Evolutionary conservation across 768 basidiomycete genomes (phyloP), one percentile per base, ranked within the genome.

Genomic region (Lentinula detonsa): DNA sequence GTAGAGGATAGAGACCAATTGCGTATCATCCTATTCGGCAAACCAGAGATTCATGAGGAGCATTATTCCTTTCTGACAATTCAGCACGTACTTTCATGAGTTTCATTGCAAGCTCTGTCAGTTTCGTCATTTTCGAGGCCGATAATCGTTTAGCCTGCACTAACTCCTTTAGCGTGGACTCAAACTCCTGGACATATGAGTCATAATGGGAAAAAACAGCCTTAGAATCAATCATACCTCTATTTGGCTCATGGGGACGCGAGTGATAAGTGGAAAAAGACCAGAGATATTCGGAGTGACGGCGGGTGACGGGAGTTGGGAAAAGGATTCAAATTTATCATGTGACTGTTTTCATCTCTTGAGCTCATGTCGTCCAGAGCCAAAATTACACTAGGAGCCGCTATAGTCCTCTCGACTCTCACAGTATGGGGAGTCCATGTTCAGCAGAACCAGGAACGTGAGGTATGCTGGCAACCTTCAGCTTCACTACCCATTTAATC

Each of bases 391-490:
- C 79, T 97, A n/a, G 74, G 77, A 37, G 81, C 79, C 28, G 86
- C 95, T 4, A 72, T 91, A 55, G 66, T 80, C 6, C 67, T 88
- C 55, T 85, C 90, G 11, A 79, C 80, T 2, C 72, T 88, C 40
- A 91, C 89, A 31, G 84, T 98, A 71, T 96, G 87, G 85, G 91
- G 85, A 18, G 95, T 98, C 34, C 95, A 98, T 71, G 89, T 81
- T 67, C 84, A 95, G 59, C 95, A 98, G 69, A 76, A 81, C 15
- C 83, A 85, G 67, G 94, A 98, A 73, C 87, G 87, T 60, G 85
- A 93, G 66, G 95, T 94, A 64, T 52, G 76, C 68, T 21, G 35
- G 35, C 37, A 50, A 23, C 31, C 39, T 57, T 23, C n/a, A 40
- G 18, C 43, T 13, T 31, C 48, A 40, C 21, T 40, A 42, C 48